A percentile compares a stretch with the other conserved stretches of the same genome.
Conservation (phyloP, 2,329 filamentous ascomycete genomes). For the Sclerotinia borealis region DNA sequence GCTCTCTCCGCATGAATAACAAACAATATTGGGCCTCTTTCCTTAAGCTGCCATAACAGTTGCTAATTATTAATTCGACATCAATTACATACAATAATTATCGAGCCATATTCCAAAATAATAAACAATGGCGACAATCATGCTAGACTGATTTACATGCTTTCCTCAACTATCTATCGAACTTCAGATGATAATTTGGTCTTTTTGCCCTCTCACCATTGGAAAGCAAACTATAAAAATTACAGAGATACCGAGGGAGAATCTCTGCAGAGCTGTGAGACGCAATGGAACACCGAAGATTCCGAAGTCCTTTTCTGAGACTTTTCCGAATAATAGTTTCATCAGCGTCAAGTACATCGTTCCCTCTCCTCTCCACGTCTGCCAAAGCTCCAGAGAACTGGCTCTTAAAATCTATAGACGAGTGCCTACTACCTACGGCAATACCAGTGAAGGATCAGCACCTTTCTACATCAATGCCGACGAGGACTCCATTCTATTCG, state of each 20-base stretch:
- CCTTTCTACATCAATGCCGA: neutral
- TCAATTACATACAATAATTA: neutral
- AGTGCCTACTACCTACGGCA: neutral
- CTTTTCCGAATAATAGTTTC: neutral
- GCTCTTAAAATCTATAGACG: neutral
- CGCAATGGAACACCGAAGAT: neutral
- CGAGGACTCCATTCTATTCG: neutral
- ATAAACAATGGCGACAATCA: neutral
- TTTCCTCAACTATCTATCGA: neutral
- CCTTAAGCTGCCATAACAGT: neutral
- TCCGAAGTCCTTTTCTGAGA: too few relatives aligned
- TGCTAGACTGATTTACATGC: neutral
- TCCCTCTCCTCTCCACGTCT: neutral
- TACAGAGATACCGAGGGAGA: neutral
- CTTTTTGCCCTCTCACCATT: neutral
- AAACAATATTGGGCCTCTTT: neutral
- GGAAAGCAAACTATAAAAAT: neutral
- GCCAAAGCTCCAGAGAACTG: neutral
- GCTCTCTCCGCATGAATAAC: neutral
- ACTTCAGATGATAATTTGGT: neutral
- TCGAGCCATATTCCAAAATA: too few relatives aligned
- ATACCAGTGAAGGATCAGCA: neutral
- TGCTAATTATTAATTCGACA: neutral
- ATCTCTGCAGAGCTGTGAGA: too few relatives aligned
- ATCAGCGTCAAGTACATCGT: neutral